Evolutionary conservation across 2,329 filamentous ascomycete genomes (phyloP).

Genomic region (Falciphora oryzae): DNA sequence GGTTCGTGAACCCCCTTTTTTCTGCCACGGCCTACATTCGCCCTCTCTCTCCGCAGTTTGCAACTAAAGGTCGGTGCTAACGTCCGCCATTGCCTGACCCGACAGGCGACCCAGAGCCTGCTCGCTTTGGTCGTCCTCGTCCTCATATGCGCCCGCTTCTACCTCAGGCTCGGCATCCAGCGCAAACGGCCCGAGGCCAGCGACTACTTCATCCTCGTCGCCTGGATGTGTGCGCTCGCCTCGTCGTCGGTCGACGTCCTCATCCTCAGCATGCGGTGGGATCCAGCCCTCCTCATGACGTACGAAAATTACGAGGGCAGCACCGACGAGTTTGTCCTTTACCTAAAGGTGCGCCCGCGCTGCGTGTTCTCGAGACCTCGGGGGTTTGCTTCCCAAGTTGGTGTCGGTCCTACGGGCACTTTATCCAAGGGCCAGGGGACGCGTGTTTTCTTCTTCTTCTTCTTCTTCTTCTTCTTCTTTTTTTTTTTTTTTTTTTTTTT

Average conservation of each 20-base stretch:
- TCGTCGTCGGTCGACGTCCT: not conserved
- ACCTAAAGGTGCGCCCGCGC: not conserved
- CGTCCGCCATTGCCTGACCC: not conserved
- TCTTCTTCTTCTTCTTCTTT: too few species aligned
- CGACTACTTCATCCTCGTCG: not conserved
- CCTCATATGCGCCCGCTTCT: not conserved
- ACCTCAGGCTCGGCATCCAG: constrained; percentile 3
- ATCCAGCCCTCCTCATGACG: not conserved
- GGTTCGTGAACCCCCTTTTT: too few species aligned
- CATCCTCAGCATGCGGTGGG: not conserved
- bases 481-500: too few species aligned
- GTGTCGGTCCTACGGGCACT: too few species aligned
- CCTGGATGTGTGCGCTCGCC: not conserved
- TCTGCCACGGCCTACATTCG: too few species aligned
- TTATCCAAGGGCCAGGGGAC: too few species aligned
- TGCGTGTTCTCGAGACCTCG: too few species aligned
- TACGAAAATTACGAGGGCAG: not conserved
- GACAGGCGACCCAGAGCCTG: not conserved
- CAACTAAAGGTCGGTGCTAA: not conserved
- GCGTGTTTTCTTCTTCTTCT: too few species aligned
- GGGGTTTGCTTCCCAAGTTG: too few species aligned
- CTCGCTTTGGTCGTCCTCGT: not conserved
- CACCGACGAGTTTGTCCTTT: not conserved
- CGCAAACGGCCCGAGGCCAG: not conserved
- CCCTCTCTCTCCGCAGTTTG: too few species aligned